Percentiles rank a stretch among this genome's conserved stretches.
phyloP scores from a whole-genome alignment of 306 rosid species.

The Phaseolus lunatus region DNA sequence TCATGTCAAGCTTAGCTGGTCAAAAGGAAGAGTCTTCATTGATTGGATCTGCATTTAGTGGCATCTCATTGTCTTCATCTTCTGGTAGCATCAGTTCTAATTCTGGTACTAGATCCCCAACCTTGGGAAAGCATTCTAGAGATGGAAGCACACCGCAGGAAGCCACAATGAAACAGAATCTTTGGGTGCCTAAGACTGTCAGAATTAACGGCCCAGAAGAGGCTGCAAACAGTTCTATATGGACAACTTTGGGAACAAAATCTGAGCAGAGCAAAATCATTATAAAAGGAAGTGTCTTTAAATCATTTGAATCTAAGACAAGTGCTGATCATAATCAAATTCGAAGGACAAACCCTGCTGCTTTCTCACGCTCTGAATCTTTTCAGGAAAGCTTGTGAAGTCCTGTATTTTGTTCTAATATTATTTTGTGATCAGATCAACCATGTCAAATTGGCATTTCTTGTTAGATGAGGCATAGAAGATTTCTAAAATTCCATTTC shows the following conservation, averaged over 20 bases:
- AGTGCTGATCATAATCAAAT: slow-evolving; percentile 52
- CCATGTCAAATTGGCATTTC: slow-evolving; percentile 16
- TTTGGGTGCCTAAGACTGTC: slow-evolving; percentile 76
- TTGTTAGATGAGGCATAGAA: slow-evolving; percentile 35
- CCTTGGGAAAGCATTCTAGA: slow-evolving; percentile 70
- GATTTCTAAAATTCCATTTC: slow-evolving; percentile 16
- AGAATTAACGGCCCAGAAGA: slow-evolving; percentile 66
- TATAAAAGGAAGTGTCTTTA: slow-evolving; percentile 61
- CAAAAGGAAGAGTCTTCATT: slow-evolving; percentile 45
- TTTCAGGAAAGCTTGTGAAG: slow-evolving; percentile 58
- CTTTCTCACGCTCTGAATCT: slow-evolving; percentile 62
- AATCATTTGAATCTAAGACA: slow-evolving; percentile 59
- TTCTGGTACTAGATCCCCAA: slow-evolving; percentile 53
- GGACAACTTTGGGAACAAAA: slow-evolving; percentile 61
- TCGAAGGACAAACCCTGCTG: slow-evolving; percentile 69
- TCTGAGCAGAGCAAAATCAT: slow-evolving; percentile 50
- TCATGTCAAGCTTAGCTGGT: slow-evolving; percentile 52
- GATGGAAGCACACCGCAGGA: slow-evolving; percentile 51
- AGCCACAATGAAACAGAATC: slow-evolving; percentile 48
- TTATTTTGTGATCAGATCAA: slow-evolving; percentile 2
- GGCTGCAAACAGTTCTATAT: slow-evolving; percentile 69
- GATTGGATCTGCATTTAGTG: slow-evolving; percentile 45
- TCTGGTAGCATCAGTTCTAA: slow-evolving; percentile 43
- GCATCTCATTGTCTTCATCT: slow-evolving; percentile 53
- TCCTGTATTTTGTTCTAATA: slow-evolving; percentile 1